These are phyloP conservation scores for Fusarium keratoplasticum DNA, from an alignment of 2,329 filamentous ascomycete species.

Conservation along the genomic window DNA sequence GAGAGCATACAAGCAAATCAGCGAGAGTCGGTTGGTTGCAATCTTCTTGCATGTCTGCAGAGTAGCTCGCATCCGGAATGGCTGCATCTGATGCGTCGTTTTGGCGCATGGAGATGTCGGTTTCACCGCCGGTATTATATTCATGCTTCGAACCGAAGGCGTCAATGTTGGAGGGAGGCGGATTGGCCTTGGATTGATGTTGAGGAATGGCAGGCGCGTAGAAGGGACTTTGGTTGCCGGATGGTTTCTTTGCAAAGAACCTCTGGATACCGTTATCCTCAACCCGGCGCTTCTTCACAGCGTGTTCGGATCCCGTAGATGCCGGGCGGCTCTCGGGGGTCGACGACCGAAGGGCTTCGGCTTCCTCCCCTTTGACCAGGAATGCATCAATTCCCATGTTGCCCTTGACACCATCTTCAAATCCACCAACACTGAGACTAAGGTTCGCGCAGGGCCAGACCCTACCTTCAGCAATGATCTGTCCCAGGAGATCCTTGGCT, in stretches of 20 bases:
- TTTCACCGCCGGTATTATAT: conserved; percentile 32
- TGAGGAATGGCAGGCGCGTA: conserved; percentile 25
- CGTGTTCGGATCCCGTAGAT: conserved; percentile 37
- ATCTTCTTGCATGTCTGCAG: conserved; percentile 33
- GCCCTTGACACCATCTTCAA: conserved; percentile 86
- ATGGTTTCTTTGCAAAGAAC: conserved; percentile 64
- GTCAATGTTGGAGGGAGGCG: conserved; percentile 14
- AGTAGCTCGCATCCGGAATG: conserved; percentile 10
- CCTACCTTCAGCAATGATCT: conserved; percentile 80
- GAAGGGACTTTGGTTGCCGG: conserved; percentile 45
- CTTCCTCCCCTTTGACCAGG: conserved; percentile 80
- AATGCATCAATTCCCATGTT: conserved; percentile 91
- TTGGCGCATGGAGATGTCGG: conserved; percentile 19
- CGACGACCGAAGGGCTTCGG: conserved; percentile 53
- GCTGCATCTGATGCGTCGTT: conserved; percentile 20
- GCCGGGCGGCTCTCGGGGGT: conserved; percentile 34
- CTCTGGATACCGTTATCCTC: conserved; percentile 65
- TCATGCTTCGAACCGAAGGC: conserved; percentile 14
- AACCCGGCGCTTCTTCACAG: conserved; percentile 49
- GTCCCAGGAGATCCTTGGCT: conserved; percentile 79
- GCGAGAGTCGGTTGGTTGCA: conserved; percentile 49
- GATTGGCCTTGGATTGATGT: not conserved
- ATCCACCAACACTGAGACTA: conserved; percentile 88
- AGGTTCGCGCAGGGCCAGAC: conserved; percentile 95
- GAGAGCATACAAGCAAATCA: conserved; percentile 64